Conservation (phyloP, 495 filamentous ascomycete genomes). For the Aspergillus taichungensis region DNA sequence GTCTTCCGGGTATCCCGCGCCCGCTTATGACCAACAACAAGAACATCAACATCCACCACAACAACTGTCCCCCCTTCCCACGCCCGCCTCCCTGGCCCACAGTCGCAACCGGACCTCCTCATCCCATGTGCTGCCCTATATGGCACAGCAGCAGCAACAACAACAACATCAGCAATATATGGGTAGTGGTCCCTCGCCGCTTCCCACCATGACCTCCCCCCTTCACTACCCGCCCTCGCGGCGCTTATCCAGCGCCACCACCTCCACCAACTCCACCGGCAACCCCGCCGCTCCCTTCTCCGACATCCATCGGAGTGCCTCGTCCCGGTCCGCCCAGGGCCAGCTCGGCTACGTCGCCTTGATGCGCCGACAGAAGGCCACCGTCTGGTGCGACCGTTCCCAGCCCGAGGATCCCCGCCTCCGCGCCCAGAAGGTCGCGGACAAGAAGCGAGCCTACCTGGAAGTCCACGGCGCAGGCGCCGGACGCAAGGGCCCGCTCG, state of each 20-base stretch:
- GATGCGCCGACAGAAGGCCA: conserved; percentile 92
- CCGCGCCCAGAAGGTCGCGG: conserved; percentile 66
- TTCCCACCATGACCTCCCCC: conserved; percentile 25
- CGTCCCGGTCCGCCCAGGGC: conserved; percentile 47
- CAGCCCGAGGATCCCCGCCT: conserved; percentile 87
- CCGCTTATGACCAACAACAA: conserved; percentile 23
- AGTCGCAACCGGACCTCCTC: conserved; percentile 54
- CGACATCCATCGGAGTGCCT: conserved; percentile 69
- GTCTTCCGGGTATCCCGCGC: conserved; percentile 24
- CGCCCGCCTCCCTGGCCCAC: conserved; percentile 24
- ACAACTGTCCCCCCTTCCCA: conserved; percentile 24
- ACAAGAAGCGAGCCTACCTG: conserved; percentile 72
- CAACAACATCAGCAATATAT: conserved; percentile 19
- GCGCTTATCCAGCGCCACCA: conserved; percentile 65
- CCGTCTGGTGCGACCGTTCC: conserved; percentile 95
- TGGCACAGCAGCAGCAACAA: conserved; percentile 18
- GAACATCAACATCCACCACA: conserved; percentile 10
- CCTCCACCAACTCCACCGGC: conserved; percentile 53
- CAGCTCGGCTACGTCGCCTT: conserved; percentile 82
- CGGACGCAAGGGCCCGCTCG: conserved; percentile 48
- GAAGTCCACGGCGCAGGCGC: conserved; percentile 59
- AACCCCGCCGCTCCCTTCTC: conserved; percentile 32
- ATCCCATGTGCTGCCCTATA: conserved; percentile 46
- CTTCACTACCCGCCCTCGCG: conserved; percentile 39
- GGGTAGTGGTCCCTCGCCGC: conserved; percentile 16